Evolutionary conservation across 139 green algal genomes (phyloP), one percentile per base, ranked within the genome.

Genomic region (Diplosphaera chodatii): DNA sequence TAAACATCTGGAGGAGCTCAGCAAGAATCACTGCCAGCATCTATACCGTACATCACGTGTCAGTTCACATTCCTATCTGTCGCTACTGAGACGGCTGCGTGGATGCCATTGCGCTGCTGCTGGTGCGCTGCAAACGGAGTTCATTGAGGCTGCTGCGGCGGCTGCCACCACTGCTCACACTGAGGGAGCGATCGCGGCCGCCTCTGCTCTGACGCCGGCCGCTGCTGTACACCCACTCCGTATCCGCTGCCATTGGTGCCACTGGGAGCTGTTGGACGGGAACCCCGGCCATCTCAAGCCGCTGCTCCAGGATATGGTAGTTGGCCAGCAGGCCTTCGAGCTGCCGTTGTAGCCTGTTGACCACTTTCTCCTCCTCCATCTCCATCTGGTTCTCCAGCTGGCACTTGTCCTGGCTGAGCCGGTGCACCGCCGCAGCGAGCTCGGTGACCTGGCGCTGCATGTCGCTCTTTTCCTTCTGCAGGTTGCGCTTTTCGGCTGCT

Each of bases 261-360:
- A 59, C 48, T 18, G 48, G 32, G 0, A 72, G 25, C 32, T 25
- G 66, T 33, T 77, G 63, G 20, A 55, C 65, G 30, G 34, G 63
- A 34, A 87, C 73, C 6, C 81, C 81, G 25, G 37, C 40, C 28
- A 55, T 72, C 69, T 88, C 83, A 32, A 89, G 63, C 40, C 75
- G 74, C 3, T 31, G 31, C 76, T 90, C 84, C 30, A 92, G 77
- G 4, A 70, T 40, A 22, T 75, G 68, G 66, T 92, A 84, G 68
- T 74, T 81, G 32, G 28, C 22, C 18, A 87, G 59, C 30, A 92
- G 63, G 0, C 63, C 62, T 59, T 93, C 82, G 25, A 96, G 67
- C 76, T 92, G 87, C 18, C 83, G 81, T 69, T 92, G 85, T 68
- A 93, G 75, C 55, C 80, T 64, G 80, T 94, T 94, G 27, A 88